Evolutionary conservation across 441 rosid genomes (phyloP).

Genomic region (Lepidium campestre): DNA sequence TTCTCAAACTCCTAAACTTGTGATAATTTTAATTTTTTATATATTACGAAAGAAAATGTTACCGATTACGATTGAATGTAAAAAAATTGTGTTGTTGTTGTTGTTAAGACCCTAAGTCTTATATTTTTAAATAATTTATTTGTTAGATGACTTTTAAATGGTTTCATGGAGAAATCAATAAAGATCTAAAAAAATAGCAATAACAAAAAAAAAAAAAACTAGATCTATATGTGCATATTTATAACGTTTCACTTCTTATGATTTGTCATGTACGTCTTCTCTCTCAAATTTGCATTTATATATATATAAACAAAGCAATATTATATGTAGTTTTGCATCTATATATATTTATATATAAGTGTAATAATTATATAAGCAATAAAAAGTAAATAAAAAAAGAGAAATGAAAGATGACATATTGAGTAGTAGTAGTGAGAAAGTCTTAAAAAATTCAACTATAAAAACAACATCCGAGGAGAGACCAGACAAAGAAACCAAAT

Average conservation of each 20-base stretch:
- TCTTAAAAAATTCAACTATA: constrained; percentile 17
- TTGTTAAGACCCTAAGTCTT: not conserved
- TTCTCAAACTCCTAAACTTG: not conserved
- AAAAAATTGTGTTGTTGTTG: not conserved
- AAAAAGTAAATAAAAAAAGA: not conserved
- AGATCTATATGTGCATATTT: not conserved
- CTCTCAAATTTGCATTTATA: not conserved
- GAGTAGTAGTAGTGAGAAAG: constrained; percentile 29
- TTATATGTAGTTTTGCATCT: not conserved
- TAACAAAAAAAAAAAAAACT: not conserved
- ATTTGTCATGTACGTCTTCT: constrained; percentile 4
- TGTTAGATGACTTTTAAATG: not conserved
- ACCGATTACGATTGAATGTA: not conserved
- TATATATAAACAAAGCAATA: not conserved
- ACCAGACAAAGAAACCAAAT: not conserved
- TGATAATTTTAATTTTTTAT: not conserved
- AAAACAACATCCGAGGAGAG: not conserved
- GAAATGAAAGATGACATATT: constrained; percentile 4
- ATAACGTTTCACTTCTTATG: not conserved
- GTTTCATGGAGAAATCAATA: not conserved
- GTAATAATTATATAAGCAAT: not conserved
- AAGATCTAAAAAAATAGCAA: not conserved
- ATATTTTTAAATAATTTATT: not conserved
- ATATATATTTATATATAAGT: not conserved
- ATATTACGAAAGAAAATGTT: not conserved